A percentile compares a stretch with the other conserved stretches of the same genome.
phyloP scores from a whole-genome alignment of 2,329 filamentous ascomycete genomes.

The Byssothecium circinans region DNA sequence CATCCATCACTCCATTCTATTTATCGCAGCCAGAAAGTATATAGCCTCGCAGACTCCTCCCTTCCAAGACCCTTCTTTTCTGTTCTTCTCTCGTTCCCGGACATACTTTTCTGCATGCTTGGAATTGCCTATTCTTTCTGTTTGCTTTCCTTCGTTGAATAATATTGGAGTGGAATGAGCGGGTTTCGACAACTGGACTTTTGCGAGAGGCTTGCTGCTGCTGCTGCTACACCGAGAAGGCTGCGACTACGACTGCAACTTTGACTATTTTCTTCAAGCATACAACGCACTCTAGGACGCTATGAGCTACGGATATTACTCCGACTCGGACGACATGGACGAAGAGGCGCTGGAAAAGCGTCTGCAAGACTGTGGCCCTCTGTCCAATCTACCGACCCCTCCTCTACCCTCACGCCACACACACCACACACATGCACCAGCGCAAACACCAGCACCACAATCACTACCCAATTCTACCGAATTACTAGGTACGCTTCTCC shows the following conservation, averaged over 20 bases:
- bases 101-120: neutral
- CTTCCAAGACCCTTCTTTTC: constrained; percentile 6
- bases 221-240: too few relatives aligned
- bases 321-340: constrained; percentile 33
- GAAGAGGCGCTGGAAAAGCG: constrained; percentile 44
- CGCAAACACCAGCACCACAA: constrained; percentile 10
- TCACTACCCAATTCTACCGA: constrained; percentile 20
- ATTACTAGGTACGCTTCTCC: constrained; percentile 32
- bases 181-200: too few relatives aligned
- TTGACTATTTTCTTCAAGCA: too few relatives aligned
- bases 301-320: too few relatives aligned
- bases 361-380: constrained; percentile 43
- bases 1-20: neutral
- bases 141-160: neutral
- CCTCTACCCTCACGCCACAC: constrained; percentile 16
- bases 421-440: constrained; percentile 1
- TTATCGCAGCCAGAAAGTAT: constrained; percentile 8
- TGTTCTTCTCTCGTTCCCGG: constrained; percentile 15
- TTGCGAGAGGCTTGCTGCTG: too few relatives aligned
- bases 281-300: too few relatives aligned
- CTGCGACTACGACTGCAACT: too few relatives aligned
- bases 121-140: neutral
- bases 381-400: constrained; percentile 46
- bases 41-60: constrained; percentile 13
- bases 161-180: too few relatives aligned